Conservation (phyloP, 768 basidiomycete genomes). For the Serendipita sp. region DNA sequence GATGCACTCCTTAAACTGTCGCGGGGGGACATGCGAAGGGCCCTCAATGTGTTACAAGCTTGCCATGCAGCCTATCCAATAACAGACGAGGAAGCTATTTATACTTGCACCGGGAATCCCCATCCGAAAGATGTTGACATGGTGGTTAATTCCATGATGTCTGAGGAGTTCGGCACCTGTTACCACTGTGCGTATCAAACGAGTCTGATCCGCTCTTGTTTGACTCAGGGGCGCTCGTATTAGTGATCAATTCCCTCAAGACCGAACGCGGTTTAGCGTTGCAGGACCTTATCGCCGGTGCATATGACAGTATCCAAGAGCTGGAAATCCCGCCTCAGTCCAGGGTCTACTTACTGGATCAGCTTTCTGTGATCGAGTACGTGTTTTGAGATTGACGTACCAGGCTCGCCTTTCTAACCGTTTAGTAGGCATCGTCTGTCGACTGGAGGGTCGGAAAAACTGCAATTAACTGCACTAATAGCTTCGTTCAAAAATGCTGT, state of each 20-base stretch:
- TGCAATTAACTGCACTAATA: conserved; percentile 81
- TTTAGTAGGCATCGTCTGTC: conserved; percentile 69
- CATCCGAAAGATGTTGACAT: conserved; percentile 84
- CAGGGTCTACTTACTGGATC: conserved; percentile 82
- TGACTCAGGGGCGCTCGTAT: not conserved
- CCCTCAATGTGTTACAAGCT: conserved; percentile 90
- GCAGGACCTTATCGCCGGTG: conserved; percentile 83
- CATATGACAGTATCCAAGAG: conserved; percentile 78
- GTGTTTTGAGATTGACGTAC: conserved; percentile 17
- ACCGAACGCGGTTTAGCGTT: conserved; percentile 85
- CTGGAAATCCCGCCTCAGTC: conserved; percentile 75
- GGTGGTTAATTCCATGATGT: conserved; percentile 89
- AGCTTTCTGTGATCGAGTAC: conserved; percentile 90
- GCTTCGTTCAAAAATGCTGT: conserved; percentile 90
- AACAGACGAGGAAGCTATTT: conserved; percentile 79
- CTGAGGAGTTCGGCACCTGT: conserved; percentile 85
- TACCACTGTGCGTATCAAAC: conserved; percentile 46
- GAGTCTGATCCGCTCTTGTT: not conserved
- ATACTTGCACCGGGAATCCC: conserved; percentile 92
- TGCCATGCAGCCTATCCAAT: conserved; percentile 93
- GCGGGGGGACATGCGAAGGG: conserved; percentile 93
- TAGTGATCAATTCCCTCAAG: conserved; percentile 79
- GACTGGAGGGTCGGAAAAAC: conserved; percentile 84
- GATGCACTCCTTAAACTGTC: conserved; percentile 85
- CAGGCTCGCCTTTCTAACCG: not conserved